Evolutionary conservation across 192 early-diverging fungal genomes (phyloP), one percentile per base, ranked within the genome.

Genomic region (Helicostylum pulchrum): DNA sequence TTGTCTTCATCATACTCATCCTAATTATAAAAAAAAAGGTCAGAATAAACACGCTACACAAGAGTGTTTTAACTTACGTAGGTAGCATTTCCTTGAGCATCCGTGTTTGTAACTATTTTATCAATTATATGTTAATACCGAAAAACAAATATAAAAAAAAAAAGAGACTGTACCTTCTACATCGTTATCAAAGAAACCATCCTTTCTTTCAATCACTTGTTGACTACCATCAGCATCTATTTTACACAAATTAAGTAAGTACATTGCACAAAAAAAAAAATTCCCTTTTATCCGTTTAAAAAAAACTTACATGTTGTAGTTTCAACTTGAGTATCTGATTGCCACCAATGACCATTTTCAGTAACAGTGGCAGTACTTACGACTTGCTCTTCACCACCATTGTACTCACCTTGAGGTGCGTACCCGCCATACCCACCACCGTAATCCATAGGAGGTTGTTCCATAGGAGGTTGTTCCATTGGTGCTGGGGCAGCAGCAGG

Each of bases 211-310:
- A 19, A 73, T 42, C 19, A 60, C 34, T 10, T 58, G 62, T 15
- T 62, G 62, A 43, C 58, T 61, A 31, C 72, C 72, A 67, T 73
- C 67, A 48, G 53, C 50, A 65, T 73, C 72, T 68, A 42, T 26
- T 26, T 26, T 26, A 26, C 26, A 26, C 26, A 46, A 14, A 43
- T n/a, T n/a, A n/a, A n/a, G n/a, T 39, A 57, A 47, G 31, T 49
- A 15, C 9, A 32, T 31, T 42, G 34, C 3, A n/a, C 30, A 8
- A 53, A 53, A 32, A 15, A 17, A 54, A 54, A 32, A 55, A 34
- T 17, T 6, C 36, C 5, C 9, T 39, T 39, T 39, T 39, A 9
- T 39, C 9, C 9, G 5, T 39, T 39, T 4, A n/a, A n/a, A n/a
- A n/a, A n/a, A n/a, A n/a, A 6, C 36, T 4, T 73, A 68, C 66